Percentiles rank a stretch among this genome's conserved stretches.
Conservation (phyloP, 805 yeast species). For the Kazachstania africana region DNA sequence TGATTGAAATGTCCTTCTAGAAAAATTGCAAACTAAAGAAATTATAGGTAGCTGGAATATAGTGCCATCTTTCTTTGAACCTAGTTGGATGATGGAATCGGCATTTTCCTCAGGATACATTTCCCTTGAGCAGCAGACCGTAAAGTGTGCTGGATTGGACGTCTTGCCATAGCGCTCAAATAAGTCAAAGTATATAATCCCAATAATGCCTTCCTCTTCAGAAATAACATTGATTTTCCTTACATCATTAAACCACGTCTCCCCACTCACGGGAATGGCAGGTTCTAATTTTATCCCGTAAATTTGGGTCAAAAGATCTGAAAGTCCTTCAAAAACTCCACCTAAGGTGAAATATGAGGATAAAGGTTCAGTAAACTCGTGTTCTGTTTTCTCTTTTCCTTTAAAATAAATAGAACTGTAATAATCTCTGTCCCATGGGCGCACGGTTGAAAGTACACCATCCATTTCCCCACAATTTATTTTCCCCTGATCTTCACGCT, state of each 20-base stretch:
- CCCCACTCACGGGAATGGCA: constrained; percentile 50
- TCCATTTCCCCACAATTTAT: constrained; percentile 13
- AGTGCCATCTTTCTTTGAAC: constrained; percentile 30
- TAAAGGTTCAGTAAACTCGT: neutral
- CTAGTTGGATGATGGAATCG: constrained; percentile 25
- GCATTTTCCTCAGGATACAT: constrained; percentile 46
- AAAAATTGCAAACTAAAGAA: constrained; percentile 78
- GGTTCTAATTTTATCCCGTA: constrained; percentile 75
- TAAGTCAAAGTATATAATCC: constrained; percentile 78
- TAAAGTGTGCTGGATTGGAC: constrained; percentile 88
- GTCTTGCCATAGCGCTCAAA: constrained; percentile 68
- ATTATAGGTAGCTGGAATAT: constrained; percentile 79
- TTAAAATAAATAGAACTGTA: constrained; percentile 12
- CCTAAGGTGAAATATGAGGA: constrained; percentile 73
- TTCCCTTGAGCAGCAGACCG: constrained; percentile 86
- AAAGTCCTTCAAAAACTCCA: constrained; percentile 72
- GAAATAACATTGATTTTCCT: constrained; percentile 68
- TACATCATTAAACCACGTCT: constrained; percentile 83
- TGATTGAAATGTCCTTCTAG: constrained; percentile 27
- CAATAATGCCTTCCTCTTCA: constrained; percentile 51
- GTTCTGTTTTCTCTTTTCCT: neutral
- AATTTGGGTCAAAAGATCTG: constrained; percentile 52
- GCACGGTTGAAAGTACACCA: constrained; percentile 36
- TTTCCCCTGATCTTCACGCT: constrained; percentile 16
- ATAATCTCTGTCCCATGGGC: constrained; percentile 92